phyloP scores from a whole-genome alignment of 306 rosid species.

The Hippophae rhamnoides region DNA sequence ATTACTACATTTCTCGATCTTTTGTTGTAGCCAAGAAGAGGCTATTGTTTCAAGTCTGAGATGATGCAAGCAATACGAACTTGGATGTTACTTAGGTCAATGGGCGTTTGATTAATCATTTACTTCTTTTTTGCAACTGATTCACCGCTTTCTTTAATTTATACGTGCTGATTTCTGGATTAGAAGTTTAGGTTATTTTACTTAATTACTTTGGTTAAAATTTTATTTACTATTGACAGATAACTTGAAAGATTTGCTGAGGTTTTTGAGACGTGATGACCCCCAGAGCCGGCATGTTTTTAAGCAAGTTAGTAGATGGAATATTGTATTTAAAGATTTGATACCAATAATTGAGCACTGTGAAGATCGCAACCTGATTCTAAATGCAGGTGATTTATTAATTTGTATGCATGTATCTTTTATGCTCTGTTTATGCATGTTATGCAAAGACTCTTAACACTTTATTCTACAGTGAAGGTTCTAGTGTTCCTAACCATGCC shows the following conservation, averaged over 20 bases:
- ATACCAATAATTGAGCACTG: constrained; percentile 64
- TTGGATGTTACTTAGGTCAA: too few relatives aligned
- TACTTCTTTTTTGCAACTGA: too few relatives aligned
- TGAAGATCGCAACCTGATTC: constrained; percentile 57
- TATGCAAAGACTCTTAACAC: constrained; percentile 1
- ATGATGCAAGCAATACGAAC: too few relatives aligned
- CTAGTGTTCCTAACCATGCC: constrained; percentile 95
- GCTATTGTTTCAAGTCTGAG: too few relatives aligned
- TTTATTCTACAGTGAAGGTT: constrained; percentile 54
- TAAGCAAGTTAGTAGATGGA: constrained; percentile 92
- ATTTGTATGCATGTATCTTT: not conserved
- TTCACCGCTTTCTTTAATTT: too few relatives aligned
- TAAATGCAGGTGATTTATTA: constrained; percentile 55
- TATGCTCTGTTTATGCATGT: not conserved
- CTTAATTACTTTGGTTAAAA: not conserved
- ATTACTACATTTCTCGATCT: too few relatives aligned
- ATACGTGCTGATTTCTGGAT: not conserved
- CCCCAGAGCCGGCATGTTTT: constrained; percentile 74
- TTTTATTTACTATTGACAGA: constrained; percentile 28
- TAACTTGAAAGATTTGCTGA: constrained; percentile 79
- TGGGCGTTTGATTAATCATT: too few relatives aligned
- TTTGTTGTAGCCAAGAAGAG: too few relatives aligned
- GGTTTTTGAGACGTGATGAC: constrained; percentile 91
- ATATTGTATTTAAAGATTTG: constrained; percentile 52
- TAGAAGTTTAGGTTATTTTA: not conserved